These are phyloP conservation scores for Aspergillus jensenii DNA, from an alignment of 2,329 filamentous ascomycete species.

Conservation along the genomic window DNA sequence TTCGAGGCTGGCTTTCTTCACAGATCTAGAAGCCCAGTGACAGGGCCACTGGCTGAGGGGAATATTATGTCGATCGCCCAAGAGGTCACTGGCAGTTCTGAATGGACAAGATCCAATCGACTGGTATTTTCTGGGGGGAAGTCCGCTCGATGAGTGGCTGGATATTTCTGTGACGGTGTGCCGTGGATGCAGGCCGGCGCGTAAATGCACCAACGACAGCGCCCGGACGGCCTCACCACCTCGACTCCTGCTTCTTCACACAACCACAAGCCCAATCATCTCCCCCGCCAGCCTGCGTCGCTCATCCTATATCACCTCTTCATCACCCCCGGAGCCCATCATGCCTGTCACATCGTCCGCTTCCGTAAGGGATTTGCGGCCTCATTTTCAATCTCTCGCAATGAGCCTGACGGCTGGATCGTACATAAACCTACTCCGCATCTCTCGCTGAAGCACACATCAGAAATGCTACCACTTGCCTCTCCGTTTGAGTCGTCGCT, in stretches of 20 bases:
- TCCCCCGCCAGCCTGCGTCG: not conserved
- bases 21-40: too few species aligned
- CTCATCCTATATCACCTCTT: constrained; percentile 8
- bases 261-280: constrained; percentile 12
- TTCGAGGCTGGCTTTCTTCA: too few species aligned
- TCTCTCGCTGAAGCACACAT: constrained; percentile 7
- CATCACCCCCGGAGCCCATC: not conserved
- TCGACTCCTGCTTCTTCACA: constrained; percentile 5
- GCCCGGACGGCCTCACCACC: not conserved
- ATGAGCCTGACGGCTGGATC: constrained; percentile 15
- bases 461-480: constrained; percentile 15
- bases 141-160: not conserved
- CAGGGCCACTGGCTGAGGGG: too few species aligned
- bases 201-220: constrained; percentile 13
- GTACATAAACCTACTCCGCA: constrained; percentile 21
- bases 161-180: constrained; percentile 12
- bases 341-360: constrained; percentile 8
- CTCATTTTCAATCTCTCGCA: constrained; percentile 20
- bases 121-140: not conserved
- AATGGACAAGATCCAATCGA: not conserved
- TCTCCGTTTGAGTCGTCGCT: constrained; percentile 14
- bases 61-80: too few species aligned
- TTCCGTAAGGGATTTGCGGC: constrained; percentile 27
- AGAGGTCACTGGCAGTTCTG: too few species aligned
- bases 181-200: constrained; percentile 13